Conservation (phyloP, 176 grass and related monocot genomes). For the Juncus inflexus region DNA sequence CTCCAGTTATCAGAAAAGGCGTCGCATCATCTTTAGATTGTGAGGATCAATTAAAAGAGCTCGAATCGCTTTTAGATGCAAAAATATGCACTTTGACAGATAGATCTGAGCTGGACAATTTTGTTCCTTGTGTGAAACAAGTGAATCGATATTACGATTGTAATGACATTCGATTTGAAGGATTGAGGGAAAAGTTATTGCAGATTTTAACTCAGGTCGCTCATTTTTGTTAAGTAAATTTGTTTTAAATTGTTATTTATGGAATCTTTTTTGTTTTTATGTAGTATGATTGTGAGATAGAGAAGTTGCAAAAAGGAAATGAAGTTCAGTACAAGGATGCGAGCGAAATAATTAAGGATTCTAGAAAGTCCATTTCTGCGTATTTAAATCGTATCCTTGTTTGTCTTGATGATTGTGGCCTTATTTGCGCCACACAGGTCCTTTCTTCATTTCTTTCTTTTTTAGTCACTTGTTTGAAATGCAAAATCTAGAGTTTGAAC, state of each 20-base stretch:
- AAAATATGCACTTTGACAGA: constrained; percentile 72
- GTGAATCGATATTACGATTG: constrained; percentile 62
- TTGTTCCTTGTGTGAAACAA: constrained; percentile 63
- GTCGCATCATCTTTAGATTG: constrained; percentile 61
- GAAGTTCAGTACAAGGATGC: constrained; percentile 48
- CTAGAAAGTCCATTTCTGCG: constrained; percentile 44
- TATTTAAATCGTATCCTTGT: constrained; percentile 56
- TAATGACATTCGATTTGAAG: constrained; percentile 45
- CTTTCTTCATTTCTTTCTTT: constrained; percentile 6
- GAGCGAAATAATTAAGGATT: constrained; percentile 54
- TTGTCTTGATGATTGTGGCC: constrained; percentile 70
- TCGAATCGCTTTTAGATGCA: constrained; percentile 73
- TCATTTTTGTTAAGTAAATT: background rate
- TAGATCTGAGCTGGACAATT: constrained; percentile 66
- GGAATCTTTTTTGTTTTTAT: constrained; percentile 16
- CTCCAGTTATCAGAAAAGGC: constrained; percentile 79
- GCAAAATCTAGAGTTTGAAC: constrained; percentile 5
- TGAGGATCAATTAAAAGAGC: constrained; percentile 62
- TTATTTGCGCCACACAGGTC: constrained; percentile 84
- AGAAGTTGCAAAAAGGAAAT: constrained; percentile 40
- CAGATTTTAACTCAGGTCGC: constrained; percentile 16
- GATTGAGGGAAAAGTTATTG: constrained; percentile 44
- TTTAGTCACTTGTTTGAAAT: constrained; percentile 12
- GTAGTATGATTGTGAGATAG: constrained; percentile 62
- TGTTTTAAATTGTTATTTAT: constrained; percentile 1